Evolutionary conservation across 2,329 filamentous ascomycete genomes (phyloP).

Genomic region (Fusarium xyrophilum): DNA sequence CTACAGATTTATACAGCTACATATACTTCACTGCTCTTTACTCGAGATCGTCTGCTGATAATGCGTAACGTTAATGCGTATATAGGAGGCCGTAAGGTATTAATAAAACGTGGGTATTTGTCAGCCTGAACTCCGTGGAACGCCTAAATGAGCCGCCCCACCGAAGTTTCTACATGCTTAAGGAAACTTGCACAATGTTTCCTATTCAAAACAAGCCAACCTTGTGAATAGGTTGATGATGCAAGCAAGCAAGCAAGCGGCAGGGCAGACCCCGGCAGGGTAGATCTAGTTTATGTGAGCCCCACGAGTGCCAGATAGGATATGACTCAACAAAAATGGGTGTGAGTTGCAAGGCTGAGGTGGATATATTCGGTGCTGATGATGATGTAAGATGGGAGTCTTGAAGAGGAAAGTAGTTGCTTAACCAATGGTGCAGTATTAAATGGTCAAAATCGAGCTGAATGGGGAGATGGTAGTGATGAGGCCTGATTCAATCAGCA

Average conservation of each 20-base stretch:
- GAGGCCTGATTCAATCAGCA: neutral
- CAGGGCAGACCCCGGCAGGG: neutral
- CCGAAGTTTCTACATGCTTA: neutral
- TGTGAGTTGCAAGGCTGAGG: neutral
- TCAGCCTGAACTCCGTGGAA: constrained; percentile 23
- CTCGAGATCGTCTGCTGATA: neutral
- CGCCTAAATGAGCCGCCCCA: constrained; percentile 6
- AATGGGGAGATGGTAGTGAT: neutral
- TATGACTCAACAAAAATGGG: neutral
- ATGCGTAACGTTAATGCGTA: neutral
- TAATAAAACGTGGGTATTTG: constrained; percentile 5
- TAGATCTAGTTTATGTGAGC: neutral
- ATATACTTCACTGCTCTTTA: neutral
- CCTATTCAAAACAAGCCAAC: neutral
- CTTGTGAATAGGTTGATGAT: neutral
- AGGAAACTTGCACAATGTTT: neutral
- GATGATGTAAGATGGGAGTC: neutral
- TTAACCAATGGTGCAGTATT: neutral
- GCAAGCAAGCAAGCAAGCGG: neutral
- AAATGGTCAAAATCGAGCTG: neutral
- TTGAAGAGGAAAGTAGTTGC: neutral
- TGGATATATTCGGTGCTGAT: neutral
- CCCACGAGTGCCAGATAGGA: neutral
- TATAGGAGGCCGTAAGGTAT: neutral
- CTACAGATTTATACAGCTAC: neutral